Evolutionary conservation across 345 rosid genomes (phyloP), one percentile per base, ranked within the genome.

Genomic region (Arabidopsis arenosa): DNA sequence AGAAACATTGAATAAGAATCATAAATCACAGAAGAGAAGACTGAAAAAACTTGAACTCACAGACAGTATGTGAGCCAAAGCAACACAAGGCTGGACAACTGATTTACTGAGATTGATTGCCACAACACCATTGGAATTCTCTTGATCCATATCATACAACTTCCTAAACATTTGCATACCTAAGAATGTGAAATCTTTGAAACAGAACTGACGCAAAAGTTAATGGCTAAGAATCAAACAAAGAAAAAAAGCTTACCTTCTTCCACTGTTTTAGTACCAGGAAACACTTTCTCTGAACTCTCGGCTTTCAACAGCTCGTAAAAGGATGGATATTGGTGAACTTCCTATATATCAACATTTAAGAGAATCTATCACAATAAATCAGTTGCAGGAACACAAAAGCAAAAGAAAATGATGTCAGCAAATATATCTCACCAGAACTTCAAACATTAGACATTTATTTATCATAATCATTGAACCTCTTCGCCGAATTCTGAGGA

Each of bases 251-350:
- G 28, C 18, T 21, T 75, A 93, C 96, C 93, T 86, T 85, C 98
- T 73, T 85, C 87, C 23, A 80, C 62, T 54, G 84, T 82, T 74
- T 84, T 63, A 76, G 78, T 77, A 28, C 85, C 90, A 52, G 92
- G 94, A 83, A 91, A 90, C 70, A 90, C 89, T 75, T 86, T 76
- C 43, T 51, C 77, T 69, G 86, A 84, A 64, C 71, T 57, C 78
- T 89, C 96, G 32, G 83, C 81, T 74, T 80, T 81, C 80, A 93
- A 80, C 87, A 89, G 80, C 80, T 86, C 83, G 1, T 49, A 48
- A 81, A 90, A 87, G 18, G 93, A 85, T 64, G 81, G 37, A 79
- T 78, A 88, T 2, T 30, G 80, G 41, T 5, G 80, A 72, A 83
- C 72, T 70, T 76, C 85, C 98, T 79, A 84, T 73, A 70, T 30